phyloP scores from a whole-genome alignment of 176 grass and related monocot species.

The Phragmites australis region DNA sequence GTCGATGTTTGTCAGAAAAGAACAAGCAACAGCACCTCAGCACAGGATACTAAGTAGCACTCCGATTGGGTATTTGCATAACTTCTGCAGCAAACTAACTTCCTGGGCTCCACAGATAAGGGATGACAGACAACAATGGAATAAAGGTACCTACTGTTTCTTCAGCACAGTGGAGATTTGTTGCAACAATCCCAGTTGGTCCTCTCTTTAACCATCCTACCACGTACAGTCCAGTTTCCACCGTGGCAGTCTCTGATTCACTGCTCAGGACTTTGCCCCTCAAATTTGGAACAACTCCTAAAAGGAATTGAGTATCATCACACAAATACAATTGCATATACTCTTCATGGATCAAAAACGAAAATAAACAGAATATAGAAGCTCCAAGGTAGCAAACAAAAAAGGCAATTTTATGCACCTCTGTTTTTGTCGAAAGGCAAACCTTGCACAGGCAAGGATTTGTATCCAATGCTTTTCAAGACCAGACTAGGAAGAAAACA shows the following conservation, averaged over 20 bases:
- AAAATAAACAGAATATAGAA: neutral
- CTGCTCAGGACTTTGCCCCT: constrained; percentile 66
- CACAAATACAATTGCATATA: neutral
- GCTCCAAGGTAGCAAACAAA: constrained; percentile 5
- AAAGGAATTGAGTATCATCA: constrained; percentile 7
- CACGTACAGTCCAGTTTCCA: constrained; percentile 72
- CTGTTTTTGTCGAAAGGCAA: constrained; percentile 74
- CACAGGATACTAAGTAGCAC: neutral
- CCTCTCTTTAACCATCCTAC: constrained; percentile 99
- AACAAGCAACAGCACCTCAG: neutral
- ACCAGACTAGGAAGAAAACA: constrained; percentile 57
- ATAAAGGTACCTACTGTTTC: constrained; percentile 70
- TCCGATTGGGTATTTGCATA: neutral
- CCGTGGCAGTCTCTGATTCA: constrained; percentile 40
- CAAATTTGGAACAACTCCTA: constrained; percentile 76
- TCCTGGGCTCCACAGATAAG: neutral
- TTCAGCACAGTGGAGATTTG: constrained; percentile 87
- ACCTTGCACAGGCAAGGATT: constrained; percentile 75
- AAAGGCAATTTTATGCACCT: constrained; percentile 43
- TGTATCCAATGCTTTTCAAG: constrained; percentile 94
- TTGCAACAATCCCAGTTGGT: constrained; percentile 81
- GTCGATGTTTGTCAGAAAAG: neutral
- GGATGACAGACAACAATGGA: neutral
- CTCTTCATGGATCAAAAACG: neutral
- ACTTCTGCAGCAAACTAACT: neutral